Conservation (phyloP, 2,329 filamentous ascomycete species). For the Penicillium verrucosum region DNA sequence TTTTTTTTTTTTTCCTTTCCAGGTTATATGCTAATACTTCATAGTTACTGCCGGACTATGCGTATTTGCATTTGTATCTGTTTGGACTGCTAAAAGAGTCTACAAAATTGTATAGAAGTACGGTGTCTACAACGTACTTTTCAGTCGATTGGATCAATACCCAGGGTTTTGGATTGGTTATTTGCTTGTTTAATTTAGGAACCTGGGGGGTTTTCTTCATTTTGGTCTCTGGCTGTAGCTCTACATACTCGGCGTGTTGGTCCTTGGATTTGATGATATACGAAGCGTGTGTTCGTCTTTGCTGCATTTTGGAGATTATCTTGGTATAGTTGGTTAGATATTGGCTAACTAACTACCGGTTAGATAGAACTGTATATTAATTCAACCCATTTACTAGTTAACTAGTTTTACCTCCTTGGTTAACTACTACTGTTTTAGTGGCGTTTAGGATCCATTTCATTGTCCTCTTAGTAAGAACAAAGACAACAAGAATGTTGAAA, state of each 20-base stretch:
- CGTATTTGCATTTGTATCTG: constrained; percentile 76
- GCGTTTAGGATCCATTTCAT: background rate
- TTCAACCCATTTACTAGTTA: background rate
- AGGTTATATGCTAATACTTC: constrained; percentile 3
- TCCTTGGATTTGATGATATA: constrained; percentile 13
- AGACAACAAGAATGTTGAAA: background rate
- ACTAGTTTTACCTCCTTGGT: background rate
- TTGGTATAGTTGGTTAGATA: background rate
- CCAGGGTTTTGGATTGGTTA: constrained; percentile 1
- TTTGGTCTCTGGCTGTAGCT: background rate
- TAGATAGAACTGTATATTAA: constrained; percentile 10
- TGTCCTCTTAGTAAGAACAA: background rate
- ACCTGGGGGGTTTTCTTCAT: background rate
- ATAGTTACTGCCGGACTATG: constrained; percentile 68
- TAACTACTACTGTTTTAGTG: background rate
- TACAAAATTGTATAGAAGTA: constrained; percentile 67
- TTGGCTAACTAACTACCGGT: background rate
- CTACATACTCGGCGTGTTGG: background rate
- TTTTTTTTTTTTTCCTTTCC: background rate
- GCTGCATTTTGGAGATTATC: background rate
- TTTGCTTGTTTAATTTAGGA: background rate
- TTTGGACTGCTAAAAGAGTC: constrained; percentile 75
- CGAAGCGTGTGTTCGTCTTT: background rate
- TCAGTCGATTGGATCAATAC: constrained; percentile 6
- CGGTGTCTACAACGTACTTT: background rate